Percentiles rank a stretch among this genome's conserved stretches.
Evolutionary conservation across 2,329 filamentous ascomycete species (phyloP).

Genomic region (Lecanosticta acicola): DNA sequence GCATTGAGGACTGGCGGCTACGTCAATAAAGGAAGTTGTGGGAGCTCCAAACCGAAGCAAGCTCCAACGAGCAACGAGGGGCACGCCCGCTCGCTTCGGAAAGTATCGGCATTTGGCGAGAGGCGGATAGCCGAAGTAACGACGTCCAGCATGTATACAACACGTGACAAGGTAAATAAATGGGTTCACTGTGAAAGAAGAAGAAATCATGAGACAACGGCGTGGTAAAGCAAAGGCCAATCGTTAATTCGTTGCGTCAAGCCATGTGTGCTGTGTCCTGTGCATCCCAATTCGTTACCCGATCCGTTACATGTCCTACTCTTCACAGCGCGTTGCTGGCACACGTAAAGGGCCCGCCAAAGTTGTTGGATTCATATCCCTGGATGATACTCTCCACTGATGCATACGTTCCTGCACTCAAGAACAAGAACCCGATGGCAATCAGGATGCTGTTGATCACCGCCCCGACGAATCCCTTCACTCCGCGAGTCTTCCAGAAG

Average conservation of each 20-base stretch:
- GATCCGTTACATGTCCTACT: not conserved
- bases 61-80: too few species aligned
- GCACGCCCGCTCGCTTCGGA: too few species aligned
- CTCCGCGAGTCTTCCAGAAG: conserved; percentile 49
- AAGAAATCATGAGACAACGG: too few species aligned
- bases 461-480: conserved; percentile 51
- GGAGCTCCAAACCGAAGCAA: too few species aligned
- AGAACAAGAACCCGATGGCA: conserved; percentile 69
- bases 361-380: conserved; percentile 58
- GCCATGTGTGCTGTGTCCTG: not conserved
- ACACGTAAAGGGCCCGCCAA: conserved; percentile 71
- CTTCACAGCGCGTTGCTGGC: conserved; percentile 52
- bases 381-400: conserved; percentile 67
- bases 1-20: too few species aligned
- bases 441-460: conserved; percentile 69
- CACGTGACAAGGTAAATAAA: too few species aligned
- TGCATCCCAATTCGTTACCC: not conserved
- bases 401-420: conserved; percentile 74
- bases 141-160: too few species aligned
- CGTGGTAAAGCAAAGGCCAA: not conserved
- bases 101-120: too few species aligned
- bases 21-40: too few species aligned
- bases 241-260: not conserved
- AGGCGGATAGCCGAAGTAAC: too few species aligned
- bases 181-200: conserved; percentile 1